phyloP scores from a whole-genome alignment of 2,329 filamentous ascomycete species.

The Scedosporium aurantiacum region DNA sequence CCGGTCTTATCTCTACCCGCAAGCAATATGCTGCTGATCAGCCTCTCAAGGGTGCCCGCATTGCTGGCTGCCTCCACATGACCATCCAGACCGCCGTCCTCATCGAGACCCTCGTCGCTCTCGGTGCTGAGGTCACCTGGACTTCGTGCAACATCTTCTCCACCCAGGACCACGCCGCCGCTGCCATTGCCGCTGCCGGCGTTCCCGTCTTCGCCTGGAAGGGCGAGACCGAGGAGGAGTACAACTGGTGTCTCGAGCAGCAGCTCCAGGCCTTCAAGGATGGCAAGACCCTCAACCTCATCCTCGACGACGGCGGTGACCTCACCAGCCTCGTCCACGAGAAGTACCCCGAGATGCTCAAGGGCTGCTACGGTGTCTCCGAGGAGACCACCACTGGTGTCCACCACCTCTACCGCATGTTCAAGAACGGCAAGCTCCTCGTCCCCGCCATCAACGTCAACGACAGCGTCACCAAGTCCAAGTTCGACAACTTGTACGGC shows the following conservation, averaged over 20 bases:
- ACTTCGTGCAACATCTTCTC: conserved; percentile 99
- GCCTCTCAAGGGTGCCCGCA: conserved; percentile 86
- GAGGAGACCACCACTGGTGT: conserved; percentile 99
- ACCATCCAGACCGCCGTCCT: conserved; percentile 99
- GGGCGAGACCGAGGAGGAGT: conserved; percentile 98
- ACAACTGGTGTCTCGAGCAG: conserved; percentile 99
- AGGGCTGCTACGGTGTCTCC: conserved; percentile 95
- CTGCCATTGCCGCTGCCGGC: conserved; percentile 88
- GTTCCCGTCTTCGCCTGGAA: conserved; percentile 74
- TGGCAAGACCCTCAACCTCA: conserved; percentile 91
- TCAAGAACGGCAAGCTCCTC: conserved; percentile 81
- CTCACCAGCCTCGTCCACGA: conserved; percentile 90
- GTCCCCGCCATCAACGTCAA: conserved; percentile 99
- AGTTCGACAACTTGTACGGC: conserved; percentile 99
- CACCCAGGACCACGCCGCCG: conserved; percentile 96
- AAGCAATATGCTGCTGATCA: conserved; percentile 85
- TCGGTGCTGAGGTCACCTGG: conserved; percentile 98
- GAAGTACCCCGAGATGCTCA: conserved; percentile 98
- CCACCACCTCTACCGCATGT: conserved; percentile 97
- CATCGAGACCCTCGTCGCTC: conserved; percentile 89
- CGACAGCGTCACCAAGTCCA: conserved; percentile 99
- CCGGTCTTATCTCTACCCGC: conserved; percentile 92
- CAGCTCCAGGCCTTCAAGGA: conserved; percentile 96
- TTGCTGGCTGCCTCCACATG: conserved; percentile 98
- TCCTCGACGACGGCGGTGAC: conserved; percentile 97